These are phyloP conservation scores for Endotrypanum monterogeii DNA, from an alignment of 208 protist genomes.

Conservation along the genomic window DNA sequence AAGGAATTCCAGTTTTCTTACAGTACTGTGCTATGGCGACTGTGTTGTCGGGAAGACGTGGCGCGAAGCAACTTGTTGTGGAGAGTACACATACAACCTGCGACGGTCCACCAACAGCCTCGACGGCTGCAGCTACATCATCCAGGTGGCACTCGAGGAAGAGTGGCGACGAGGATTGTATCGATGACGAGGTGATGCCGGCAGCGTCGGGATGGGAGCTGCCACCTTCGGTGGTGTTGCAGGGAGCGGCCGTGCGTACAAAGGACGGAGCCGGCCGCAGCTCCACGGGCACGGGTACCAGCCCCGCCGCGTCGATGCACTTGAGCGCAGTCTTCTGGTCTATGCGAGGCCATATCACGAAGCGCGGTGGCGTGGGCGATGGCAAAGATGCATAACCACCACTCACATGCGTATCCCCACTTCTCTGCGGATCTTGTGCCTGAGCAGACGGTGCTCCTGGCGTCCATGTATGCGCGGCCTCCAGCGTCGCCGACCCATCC, in stretches of 20 bases:
- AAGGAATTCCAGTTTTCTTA: constrained; percentile 71
- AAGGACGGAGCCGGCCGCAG: constrained; percentile 33
- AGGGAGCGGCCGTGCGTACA: constrained; percentile 6
- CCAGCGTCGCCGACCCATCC: neutral
- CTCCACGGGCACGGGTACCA: constrained; percentile 56
- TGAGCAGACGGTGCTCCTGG: neutral
- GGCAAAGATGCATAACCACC: neutral
- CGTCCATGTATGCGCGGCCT: neutral
- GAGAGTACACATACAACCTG: constrained; percentile 95
- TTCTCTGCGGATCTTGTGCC: neutral
- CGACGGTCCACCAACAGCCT: constrained; percentile 50
- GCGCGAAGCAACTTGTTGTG: constrained; percentile 98
- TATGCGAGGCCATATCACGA: constrained; percentile 96
- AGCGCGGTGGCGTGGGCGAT: constrained; percentile 29
- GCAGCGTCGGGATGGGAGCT: neutral
- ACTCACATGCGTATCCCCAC: neutral
- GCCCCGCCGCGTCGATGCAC: constrained; percentile 91
- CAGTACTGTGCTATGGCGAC: constrained; percentile 93
- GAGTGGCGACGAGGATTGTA: constrained; percentile 33
- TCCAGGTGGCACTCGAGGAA: constrained; percentile 75
- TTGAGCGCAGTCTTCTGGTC: constrained; percentile 99
- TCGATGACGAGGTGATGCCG: neutral
- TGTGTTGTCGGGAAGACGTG: constrained; percentile 95
- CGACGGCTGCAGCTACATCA: constrained; percentile 69
- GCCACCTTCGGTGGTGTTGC: neutral